These are phyloP conservation scores for Papiliotrema nemorosa DNA, from an alignment of 1,284 basidiomycete species.

Conservation along the genomic window DNA sequence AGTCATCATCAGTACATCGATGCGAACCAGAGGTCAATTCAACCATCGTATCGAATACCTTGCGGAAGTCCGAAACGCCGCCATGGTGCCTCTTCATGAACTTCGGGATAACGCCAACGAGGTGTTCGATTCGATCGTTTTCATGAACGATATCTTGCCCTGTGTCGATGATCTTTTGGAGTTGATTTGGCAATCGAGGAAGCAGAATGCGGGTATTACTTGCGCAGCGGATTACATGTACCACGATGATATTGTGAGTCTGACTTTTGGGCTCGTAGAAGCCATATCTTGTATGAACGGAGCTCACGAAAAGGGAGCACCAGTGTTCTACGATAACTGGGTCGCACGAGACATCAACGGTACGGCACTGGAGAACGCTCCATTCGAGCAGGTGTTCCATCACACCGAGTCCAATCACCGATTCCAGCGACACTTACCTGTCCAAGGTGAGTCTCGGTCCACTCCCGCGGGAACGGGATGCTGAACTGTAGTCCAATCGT, in stretches of 20 bases:
- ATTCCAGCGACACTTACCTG: conserved; percentile 83
- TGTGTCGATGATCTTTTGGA: conserved; percentile 93
- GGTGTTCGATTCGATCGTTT: conserved; percentile 88
- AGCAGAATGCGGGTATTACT: conserved; percentile 91
- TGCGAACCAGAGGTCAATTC: conserved; percentile 88
- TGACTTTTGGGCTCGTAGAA: neutral
- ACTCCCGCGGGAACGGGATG: neutral
- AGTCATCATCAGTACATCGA: conserved; percentile 83
- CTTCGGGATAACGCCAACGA: conserved; percentile 83
- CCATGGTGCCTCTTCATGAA: conserved; percentile 88
- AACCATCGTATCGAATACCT: conserved; percentile 98
- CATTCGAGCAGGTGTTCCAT: conserved; percentile 88
- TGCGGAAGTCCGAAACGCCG: conserved; percentile 91
- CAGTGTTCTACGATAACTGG: conserved; percentile 98
- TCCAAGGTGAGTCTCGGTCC: conserved; percentile 56
- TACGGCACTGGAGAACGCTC: conserved; percentile 91
- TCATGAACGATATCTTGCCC: conserved; percentile 97
- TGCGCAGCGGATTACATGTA: conserved; percentile 98
- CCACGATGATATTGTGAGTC: conserved; percentile 78
- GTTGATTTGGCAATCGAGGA: conserved; percentile 86
- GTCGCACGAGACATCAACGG: conserved; percentile 96
- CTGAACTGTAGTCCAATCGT: conserved; percentile 66
- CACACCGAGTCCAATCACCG: conserved; percentile 67
- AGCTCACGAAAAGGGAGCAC: conserved; percentile 56
- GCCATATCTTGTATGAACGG: neutral